These are phyloP conservation scores for Phialophora expanda DNA, from an alignment of 2,329 filamentous ascomycete genomes.

Conservation along the genomic window DNA sequence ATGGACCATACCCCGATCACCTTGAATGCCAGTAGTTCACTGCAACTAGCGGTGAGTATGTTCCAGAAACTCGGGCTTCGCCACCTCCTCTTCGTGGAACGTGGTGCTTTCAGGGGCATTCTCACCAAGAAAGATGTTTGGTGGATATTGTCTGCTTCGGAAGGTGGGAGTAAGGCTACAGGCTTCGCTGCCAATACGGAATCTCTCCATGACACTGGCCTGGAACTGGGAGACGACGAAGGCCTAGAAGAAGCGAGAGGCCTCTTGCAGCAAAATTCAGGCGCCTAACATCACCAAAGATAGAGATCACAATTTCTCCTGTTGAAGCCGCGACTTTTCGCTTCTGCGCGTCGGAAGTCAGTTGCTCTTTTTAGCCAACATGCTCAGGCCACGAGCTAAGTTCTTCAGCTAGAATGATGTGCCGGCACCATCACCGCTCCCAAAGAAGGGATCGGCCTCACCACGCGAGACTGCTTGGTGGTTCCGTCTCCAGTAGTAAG, in stretches of 20 bases:
- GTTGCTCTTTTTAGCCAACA: not conserved
- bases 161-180: conserved; percentile 52
- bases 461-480: not conserved
- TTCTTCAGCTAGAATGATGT: conserved; percentile 1
- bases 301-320: conserved; percentile 4
- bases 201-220: conserved; percentile 28
- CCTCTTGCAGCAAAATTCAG: conserved; percentile 30
- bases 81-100: conserved; percentile 85
- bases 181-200: conserved; percentile 34
- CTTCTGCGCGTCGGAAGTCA: conserved; percentile 6
- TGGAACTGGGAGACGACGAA: conserved; percentile 22
- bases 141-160: conserved; percentile 83
- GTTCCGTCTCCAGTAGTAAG: not conserved
- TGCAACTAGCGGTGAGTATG: conserved; percentile 87
- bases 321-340: conserved; percentile 10
- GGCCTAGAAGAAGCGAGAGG: conserved; percentile 34
- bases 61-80: conserved; percentile 92
- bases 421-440: not conserved
- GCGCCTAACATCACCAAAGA: conserved; percentile 17
- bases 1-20: conserved; percentile 99
- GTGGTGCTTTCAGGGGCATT: conserved; percentile 79
- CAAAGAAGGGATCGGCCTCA: not conserved
- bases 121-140: conserved; percentile 98
- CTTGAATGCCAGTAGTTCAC: conserved; percentile 73
- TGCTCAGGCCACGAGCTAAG: not conserved